phyloP scores from a whole-genome alignment of 202 grass and related monocot genomes.

The Bolboschoenoplectus hybrid region DNA sequence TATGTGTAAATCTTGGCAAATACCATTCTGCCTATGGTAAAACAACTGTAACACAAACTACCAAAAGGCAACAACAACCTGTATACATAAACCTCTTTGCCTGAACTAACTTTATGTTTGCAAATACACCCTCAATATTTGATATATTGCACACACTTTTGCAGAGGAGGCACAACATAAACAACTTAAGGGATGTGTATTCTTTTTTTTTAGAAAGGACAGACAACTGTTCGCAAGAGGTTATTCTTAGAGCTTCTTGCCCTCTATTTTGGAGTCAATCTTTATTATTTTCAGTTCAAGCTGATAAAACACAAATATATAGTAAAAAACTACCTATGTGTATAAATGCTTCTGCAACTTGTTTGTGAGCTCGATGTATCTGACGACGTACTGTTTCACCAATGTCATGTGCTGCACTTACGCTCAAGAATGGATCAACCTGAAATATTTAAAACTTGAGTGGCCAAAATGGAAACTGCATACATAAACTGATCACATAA shows the following conservation, averaged over 20 bases:
- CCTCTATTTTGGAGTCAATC: not conserved
- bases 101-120: conserved; percentile 2
- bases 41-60: not conserved
- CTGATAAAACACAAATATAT: conserved; percentile 2
- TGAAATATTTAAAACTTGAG: conserved; percentile 36
- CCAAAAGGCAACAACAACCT: not conserved
- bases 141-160: not conserved
- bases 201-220: not conserved
- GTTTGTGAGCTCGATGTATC: conserved; percentile 77
- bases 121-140: not conserved
- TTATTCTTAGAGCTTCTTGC: not conserved
- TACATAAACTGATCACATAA: conserved; percentile 36
- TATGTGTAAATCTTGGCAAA: not conserved
- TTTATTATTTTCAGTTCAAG: conserved; percentile 9
- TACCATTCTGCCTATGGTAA: not conserved
- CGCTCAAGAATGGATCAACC: conserved; percentile 94
- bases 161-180: not conserved
- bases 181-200: not conserved
- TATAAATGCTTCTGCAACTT: conserved; percentile 94
- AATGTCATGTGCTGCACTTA: conserved; percentile 91
- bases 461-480: conserved; percentile 31
- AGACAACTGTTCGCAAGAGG: not conserved
- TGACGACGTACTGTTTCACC: conserved; percentile 87
- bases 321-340: conserved; percentile 69
- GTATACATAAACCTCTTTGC: not conserved